Percentiles rank a stretch among this genome's conserved stretches.
phyloP scores from a whole-genome alignment of 192 early-diverging fungal genomes.

The Diversispora epigaea region DNA sequence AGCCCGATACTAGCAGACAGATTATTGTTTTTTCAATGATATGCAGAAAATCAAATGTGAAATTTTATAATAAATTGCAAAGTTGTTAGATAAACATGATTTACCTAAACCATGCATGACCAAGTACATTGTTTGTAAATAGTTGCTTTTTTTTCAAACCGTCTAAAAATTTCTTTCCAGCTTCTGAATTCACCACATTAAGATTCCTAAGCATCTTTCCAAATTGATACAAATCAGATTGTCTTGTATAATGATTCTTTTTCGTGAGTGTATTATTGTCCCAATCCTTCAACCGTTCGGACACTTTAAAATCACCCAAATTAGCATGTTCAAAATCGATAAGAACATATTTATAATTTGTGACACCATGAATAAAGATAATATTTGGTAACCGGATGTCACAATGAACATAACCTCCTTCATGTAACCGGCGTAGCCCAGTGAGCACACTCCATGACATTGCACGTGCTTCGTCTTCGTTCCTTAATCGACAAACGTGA shows the following conservation, averaged over 20 bases:
- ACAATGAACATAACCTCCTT: too few species aligned
- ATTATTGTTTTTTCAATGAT: constrained; percentile 19
- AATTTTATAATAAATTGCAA: not conserved
- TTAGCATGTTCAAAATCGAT: constrained; percentile 29
- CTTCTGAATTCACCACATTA: constrained; percentile 22
- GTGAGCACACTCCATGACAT: constrained; percentile 1
- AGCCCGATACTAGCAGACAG: not conserved
- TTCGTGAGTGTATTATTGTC: constrained; percentile 4
- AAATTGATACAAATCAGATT: constrained; percentile 28
- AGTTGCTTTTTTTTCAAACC: constrained; percentile 14
- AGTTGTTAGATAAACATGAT: constrained; percentile 22
- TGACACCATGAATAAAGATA: constrained; percentile 14
- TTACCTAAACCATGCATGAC: constrained; percentile 21
- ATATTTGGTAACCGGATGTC: constrained; percentile 14
- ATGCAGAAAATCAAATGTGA: too few species aligned
- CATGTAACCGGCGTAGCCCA: too few species aligned
- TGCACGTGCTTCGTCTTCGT: constrained; percentile 1
- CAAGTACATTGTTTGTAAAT: constrained; percentile 7
- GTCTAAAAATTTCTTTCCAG: constrained; percentile 23
- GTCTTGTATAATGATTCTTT: constrained; percentile 12
- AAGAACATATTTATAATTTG: constrained; percentile 17
- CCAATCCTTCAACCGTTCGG: constrained; percentile 25
- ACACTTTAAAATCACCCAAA: not conserved
- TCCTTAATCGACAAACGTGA: not conserved
- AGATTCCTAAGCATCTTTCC: constrained; percentile 29